Evolutionary conservation across 352 stramenopile species (phyloP).

Genomic region (Phytophthora europaea): DNA sequence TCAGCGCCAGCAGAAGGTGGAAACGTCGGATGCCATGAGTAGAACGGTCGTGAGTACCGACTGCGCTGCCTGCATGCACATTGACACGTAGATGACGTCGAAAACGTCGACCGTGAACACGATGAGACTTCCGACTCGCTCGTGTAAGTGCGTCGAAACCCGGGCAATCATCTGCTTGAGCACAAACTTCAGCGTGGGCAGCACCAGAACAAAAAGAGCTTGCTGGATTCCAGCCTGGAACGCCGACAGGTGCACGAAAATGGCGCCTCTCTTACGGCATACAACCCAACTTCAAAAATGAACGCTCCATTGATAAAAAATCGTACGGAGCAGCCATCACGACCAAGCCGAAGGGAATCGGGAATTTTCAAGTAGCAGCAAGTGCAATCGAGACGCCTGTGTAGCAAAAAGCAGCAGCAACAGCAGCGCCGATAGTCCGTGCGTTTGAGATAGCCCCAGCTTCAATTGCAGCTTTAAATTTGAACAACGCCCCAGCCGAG

Average conservation of each 20-base stretch:
- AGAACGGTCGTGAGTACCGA: constrained; percentile 8
- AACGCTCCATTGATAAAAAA: constrained; percentile 9
- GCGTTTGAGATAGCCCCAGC: constrained; percentile 1
- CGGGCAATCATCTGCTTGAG: constrained; percentile 28
- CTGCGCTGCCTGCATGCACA: constrained; percentile 32
- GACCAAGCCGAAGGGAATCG: constrained; percentile 30
- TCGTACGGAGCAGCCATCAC: constrained; percentile 15
- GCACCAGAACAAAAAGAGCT: constrained; percentile 9
- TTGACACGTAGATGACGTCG: constrained; percentile 17
- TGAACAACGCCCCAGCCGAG: constrained; percentile 3
- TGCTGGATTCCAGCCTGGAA: too few relatives aligned
- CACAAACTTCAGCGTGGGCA: constrained; percentile 25
- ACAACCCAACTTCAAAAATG: background rate
- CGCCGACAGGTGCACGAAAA: constrained; percentile 7
- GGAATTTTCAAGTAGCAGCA: constrained; percentile 21
- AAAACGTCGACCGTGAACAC: constrained; percentile 41
- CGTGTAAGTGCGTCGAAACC: constrained; percentile 16
- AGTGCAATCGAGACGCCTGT: constrained; percentile 8
- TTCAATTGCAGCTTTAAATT: constrained; percentile 12
- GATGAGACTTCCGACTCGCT: constrained; percentile 23
- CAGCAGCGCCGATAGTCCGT: background rate
- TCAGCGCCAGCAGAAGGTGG: constrained; percentile 10
- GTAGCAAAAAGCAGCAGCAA: constrained; percentile 7
- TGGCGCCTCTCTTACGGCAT: background rate
- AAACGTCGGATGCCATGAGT: constrained; percentile 9